Evolutionary conservation across 2,329 filamentous ascomycete species (phyloP).

Genomic region (Calonectria hawksworthii): DNA sequence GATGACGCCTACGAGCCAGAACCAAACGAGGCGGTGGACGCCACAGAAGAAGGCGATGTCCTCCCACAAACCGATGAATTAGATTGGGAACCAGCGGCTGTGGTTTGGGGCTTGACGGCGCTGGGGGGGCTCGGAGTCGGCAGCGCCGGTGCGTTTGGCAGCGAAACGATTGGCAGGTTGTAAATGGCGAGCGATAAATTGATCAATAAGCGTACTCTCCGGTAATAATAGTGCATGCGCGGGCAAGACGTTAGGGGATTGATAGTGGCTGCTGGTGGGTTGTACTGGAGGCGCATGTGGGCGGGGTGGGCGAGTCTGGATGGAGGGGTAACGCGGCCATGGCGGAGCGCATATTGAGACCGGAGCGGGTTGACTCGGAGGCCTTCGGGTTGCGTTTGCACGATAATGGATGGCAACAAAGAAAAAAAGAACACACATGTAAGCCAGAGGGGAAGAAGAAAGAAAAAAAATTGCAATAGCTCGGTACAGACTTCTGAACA

Average conservation of each 20-base stretch:
- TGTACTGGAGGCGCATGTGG: not conserved
- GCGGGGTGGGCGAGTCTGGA: not conserved
- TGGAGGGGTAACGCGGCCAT: not conserved
- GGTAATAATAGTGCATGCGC: not conserved
- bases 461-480: not conserved
- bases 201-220: not conserved
- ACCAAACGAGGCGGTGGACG: slow-evolving; percentile 46
- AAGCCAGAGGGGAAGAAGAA: not conserved
- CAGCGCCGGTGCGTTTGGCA: slow-evolving; percentile 61
- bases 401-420: not conserved
- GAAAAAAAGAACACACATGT: not conserved
- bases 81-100: slow-evolving; percentile 60
- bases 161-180: slow-evolving; percentile 55
- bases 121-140: slow-evolving; percentile 61
- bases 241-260: slow-evolving; percentile 42
- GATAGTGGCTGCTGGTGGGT: slow-evolving; percentile 1
- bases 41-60: slow-evolving; percentile 57
- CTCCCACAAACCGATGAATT: slow-evolving; percentile 47
- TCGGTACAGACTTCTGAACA: not conserved
- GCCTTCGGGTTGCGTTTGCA: not conserved
- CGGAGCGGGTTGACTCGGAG: not conserved
- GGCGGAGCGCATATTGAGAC: not conserved
- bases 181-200: not conserved
- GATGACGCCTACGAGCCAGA: slow-evolving; percentile 56
- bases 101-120: slow-evolving; percentile 61